Base-by-base conservation (phyloP, 2,329 filamentous ascomycete species). In the Phaeosphaeria sp. region DNA sequence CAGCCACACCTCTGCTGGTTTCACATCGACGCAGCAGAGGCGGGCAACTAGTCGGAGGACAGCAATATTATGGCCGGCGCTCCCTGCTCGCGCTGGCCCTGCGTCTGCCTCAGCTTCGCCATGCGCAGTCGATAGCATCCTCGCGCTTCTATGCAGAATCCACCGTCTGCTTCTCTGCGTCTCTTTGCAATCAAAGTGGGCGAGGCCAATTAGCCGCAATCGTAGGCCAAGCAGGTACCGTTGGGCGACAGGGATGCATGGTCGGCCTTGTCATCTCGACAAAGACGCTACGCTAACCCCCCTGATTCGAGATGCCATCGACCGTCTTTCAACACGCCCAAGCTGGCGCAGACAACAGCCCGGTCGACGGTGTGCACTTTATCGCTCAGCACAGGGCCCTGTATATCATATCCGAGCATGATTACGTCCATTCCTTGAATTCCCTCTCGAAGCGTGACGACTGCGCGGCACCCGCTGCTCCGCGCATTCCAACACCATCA, bases 381-480 rank as follows among this genome's bases (percentile, higher is more conserved):
- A 60, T 65, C 62, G 61, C 67, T 60, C 62, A 57, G 7, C 52
- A 43, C 42, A 52, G 64, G n/a, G 61, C 61, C 50, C 72, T 77
- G 48, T 73, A 73, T 57, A 72, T 74, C 45, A 69, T 77, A 51
- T 71, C 71, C 44, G 75, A 74, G 65, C 71, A 75, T 66, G 73
- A 73, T 58, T 75, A 75, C 63, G 67, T 67, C 66, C 67, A 59
- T 54, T 69, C 74, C 45, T 58, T 78, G 64, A 77, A 68, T 60
- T 66, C 60, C 54, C 62, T 62, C 63, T 68, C 59, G 51, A 66
- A 55, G 60, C 68, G 68, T 69, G 61, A 66, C 65, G 51, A 59
- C 59, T 66, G 65, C 68, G 64, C 60, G 25, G 61, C 61, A 49
- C 54, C 45, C 46, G 53, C 56, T 59, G 61, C 65, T 50, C 64